Conservation (phyloP, 805 yeast genomes). For the Maudiozyma serrabonitensis region DNA sequence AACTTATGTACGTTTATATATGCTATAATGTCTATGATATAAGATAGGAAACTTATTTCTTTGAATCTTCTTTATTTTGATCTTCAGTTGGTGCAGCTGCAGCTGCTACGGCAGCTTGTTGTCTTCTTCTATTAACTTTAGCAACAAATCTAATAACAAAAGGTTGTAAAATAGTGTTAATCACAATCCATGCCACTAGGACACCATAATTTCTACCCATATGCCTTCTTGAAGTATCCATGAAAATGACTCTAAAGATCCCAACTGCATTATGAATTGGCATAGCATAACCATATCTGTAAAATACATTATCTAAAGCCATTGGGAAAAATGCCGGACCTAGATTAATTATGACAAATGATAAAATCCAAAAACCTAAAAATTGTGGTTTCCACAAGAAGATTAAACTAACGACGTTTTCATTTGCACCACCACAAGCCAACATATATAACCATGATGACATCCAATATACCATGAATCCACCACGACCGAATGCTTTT, state of each 20-base stretch:
- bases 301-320: slow-evolving; percentile 45
- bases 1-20: too few species aligned
- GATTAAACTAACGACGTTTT: slow-evolving; percentile 45
- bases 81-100: background rate
- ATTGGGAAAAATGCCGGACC: slow-evolving; percentile 64
- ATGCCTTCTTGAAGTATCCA: slow-evolving; percentile 44
- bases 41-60: too few species aligned
- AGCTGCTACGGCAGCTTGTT: slow-evolving; percentile 3
- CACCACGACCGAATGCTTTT: slow-evolving; percentile 50
- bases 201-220: slow-evolving; percentile 55
- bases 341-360: slow-evolving; percentile 60
- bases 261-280: slow-evolving; percentile 62
- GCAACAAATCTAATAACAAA: slow-evolving; percentile 36
- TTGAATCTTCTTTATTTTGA: background rate
- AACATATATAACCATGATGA: slow-evolving; percentile 55
- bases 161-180: slow-evolving; percentile 37
- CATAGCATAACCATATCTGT: slow-evolving; percentile 53
- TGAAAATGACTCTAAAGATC: slow-evolving; percentile 47
- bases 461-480: slow-evolving; percentile 71
- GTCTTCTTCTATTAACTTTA: slow-evolving; percentile 27
- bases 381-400: slow-evolving; percentile 49
- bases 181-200: slow-evolving; percentile 47
- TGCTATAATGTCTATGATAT: too few species aligned
- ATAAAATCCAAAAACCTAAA: slow-evolving; percentile 60
- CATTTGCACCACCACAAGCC: slow-evolving; percentile 69